Conservation (phyloP, 305 asterid species). For the Rubia tinctorum region DNA sequence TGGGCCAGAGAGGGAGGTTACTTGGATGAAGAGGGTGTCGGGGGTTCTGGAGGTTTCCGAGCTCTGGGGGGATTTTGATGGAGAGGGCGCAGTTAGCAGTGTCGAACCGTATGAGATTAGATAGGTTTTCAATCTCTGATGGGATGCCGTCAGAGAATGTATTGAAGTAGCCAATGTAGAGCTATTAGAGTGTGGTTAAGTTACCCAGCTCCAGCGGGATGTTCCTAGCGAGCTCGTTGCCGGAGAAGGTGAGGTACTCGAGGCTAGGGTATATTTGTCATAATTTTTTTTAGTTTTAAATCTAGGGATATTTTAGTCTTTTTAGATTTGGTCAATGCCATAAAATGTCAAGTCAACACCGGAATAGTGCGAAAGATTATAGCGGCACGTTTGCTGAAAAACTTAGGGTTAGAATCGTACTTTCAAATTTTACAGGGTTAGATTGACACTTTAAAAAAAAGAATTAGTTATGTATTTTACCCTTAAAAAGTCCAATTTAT, state of each 20-base stretch:
- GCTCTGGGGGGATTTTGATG: conserved; percentile 73
- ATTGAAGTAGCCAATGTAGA: conserved; percentile 80
- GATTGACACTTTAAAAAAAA: too few relatives aligned
- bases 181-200: conserved; percentile 49
- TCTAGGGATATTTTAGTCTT: conserved; percentile 53
- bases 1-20: conserved; percentile 57
- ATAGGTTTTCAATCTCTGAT: conserved; percentile 66
- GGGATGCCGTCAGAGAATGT: conserved; percentile 75
- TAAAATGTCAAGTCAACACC: too few relatives aligned
- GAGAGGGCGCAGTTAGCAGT: conserved; percentile 79
- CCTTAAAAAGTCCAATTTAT: too few relatives aligned
- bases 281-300: too few relatives aligned
- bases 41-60: conserved; percentile 59
- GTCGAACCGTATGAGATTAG: conserved; percentile 53
- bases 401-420: too few relatives aligned
- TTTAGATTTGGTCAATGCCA: conserved; percentile 7
- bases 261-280: too few relatives aligned
- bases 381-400: too few relatives aligned
- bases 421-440: too few relatives aligned
- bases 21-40: conserved; percentile 81
- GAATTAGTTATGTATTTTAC: too few relatives aligned
- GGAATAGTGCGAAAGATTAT: too few relatives aligned
- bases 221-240: conserved; percentile 61
- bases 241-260: conserved; percentile 77
- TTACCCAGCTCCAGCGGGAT: conserved; percentile 76